Evolutionary conservation across 805 yeast species (phyloP).

Genomic region (Blastobotrys robertii): DNA sequence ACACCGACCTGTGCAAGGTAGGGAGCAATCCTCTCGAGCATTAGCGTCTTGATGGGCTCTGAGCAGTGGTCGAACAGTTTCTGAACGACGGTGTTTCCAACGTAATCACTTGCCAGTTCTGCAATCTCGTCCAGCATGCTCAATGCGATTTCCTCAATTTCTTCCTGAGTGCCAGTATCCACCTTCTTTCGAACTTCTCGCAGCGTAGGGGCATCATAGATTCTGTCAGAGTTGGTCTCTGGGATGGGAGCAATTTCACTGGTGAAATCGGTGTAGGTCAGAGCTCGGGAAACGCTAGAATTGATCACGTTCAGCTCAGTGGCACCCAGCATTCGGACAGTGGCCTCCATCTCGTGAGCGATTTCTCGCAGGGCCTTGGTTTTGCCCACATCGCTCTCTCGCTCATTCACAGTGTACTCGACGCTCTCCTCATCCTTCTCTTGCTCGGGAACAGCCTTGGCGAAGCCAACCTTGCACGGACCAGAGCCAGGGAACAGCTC

Average conservation of each 20-base stretch:
- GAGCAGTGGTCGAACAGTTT: slow-evolving; percentile 70
- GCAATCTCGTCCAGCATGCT: slow-evolving; percentile 86
- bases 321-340: slow-evolving; percentile 29
- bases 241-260: slow-evolving; percentile 50
- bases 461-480: slow-evolving; percentile 73
- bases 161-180: slow-evolving; percentile 47
- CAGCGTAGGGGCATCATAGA: slow-evolving; percentile 78
- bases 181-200: slow-evolving; percentile 75
- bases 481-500: slow-evolving; percentile 74
- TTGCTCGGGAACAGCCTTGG: slow-evolving; percentile 39
- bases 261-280: slow-evolving; percentile 16
- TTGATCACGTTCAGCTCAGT: slow-evolving; percentile 7
- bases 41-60: slow-evolving; percentile 61
- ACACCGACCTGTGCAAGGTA: slow-evolving; percentile 84
- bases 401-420: slow-evolving; percentile 9
- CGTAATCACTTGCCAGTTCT: slow-evolving; percentile 80
- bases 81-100: slow-evolving; percentile 94
- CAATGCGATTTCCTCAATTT: slow-evolving; percentile 70
- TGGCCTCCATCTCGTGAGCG: slow-evolving; percentile 22
- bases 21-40: slow-evolving; percentile 70
- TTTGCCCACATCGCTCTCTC: neutral
- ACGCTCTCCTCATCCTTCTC: slow-evolving; percentile 4
- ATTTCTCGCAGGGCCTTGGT: slow-evolving; percentile 18
- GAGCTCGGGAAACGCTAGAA: slow-evolving; percentile 21
- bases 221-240: slow-evolving; percentile 55